These are phyloP conservation scores for Persicaria tinctoria DNA, from an alignment of 148 eudicot genomes.

Conservation along the genomic window DNA sequence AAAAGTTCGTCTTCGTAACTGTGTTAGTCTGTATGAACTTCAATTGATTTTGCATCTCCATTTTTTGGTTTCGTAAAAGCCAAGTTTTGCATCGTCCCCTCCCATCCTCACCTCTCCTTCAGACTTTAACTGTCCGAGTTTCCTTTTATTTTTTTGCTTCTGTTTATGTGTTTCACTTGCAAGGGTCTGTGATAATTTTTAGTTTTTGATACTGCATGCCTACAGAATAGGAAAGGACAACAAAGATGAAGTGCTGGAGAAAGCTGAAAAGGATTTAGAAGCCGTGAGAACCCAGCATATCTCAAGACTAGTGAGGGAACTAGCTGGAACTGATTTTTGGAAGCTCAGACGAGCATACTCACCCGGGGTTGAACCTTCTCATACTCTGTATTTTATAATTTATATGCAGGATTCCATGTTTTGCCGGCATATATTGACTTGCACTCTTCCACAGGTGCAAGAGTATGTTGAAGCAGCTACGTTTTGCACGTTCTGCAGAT, in stretches of 20 bases:
- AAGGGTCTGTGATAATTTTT: neutral
- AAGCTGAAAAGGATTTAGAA: conserved; percentile 88
- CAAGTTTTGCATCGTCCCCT: neutral
- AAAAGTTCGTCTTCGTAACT: neutral
- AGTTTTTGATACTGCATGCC: neutral
- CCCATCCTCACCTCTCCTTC: neutral
- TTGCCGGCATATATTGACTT: neutral
- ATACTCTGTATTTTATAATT: neutral
- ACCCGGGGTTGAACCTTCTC: conserved; percentile 65
- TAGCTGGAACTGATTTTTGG: conserved; percentile 88
- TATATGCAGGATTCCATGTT: neutral
- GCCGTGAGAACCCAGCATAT: conserved; percentile 69
- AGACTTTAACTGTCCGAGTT: neutral
- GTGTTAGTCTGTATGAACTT: neutral
- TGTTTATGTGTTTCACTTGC: neutral
- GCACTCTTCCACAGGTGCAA: conserved; percentile 55
- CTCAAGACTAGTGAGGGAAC: conserved; percentile 65
- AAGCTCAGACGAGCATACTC: conserved; percentile 93
- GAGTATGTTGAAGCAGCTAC: conserved; percentile 99
- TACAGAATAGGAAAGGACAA: conserved; percentile 81
- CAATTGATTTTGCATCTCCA: neutral
- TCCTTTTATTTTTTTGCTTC: neutral
- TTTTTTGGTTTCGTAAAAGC: neutral
- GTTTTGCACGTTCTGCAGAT: conserved; percentile 75
- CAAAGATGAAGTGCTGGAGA: conserved; percentile 68